These are phyloP conservation scores for Phytophthora sp. DNA, from an alignment of 352 stramenopile species.

Conservation along the genomic window DNA sequence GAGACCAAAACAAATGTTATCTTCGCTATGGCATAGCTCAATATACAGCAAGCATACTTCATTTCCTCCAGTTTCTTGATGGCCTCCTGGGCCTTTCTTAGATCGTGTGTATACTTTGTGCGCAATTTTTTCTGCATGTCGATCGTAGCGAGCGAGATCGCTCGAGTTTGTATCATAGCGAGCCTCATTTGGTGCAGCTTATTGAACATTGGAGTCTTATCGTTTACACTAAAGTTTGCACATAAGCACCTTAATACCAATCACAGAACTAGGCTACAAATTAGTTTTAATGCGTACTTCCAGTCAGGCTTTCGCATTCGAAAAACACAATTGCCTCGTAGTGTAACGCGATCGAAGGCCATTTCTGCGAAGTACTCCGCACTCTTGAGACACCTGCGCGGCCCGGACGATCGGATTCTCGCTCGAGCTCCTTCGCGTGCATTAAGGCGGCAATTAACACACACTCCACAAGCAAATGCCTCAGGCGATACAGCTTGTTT, in stretches of 20 bases:
- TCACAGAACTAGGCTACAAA: no score
- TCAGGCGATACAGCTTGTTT: neutral
- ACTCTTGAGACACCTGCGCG: constrained; percentile 56
- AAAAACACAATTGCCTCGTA: constrained; percentile 50
- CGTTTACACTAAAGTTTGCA: constrained; percentile 47
- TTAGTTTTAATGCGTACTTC: constrained; percentile 49
- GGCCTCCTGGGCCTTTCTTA: constrained; percentile 49
- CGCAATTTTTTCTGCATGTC: constrained; percentile 44
- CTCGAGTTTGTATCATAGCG: constrained; percentile 40
- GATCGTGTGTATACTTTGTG: constrained; percentile 58
- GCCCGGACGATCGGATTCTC: constrained; percentile 11
- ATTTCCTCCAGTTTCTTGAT: constrained; percentile 45
- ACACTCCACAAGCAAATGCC: constrained; percentile 49
- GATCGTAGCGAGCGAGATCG: constrained; percentile 35
- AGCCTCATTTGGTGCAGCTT: constrained; percentile 67
- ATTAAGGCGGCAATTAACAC: constrained; percentile 72
- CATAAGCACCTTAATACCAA: no score
- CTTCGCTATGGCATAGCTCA: no score
- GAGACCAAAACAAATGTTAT: neutral
- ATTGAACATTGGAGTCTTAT: constrained; percentile 61
- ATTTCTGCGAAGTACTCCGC: constrained; percentile 46
- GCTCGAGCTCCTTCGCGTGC: constrained; percentile 22
- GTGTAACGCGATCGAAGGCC: constrained; percentile 44
- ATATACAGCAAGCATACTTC: constrained; percentile 30
- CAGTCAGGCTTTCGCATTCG: constrained; percentile 67